phyloP scores from a whole-genome alignment of 495 filamentous ascomycete genomes.

The Podospora pseudopauciseta region DNA sequence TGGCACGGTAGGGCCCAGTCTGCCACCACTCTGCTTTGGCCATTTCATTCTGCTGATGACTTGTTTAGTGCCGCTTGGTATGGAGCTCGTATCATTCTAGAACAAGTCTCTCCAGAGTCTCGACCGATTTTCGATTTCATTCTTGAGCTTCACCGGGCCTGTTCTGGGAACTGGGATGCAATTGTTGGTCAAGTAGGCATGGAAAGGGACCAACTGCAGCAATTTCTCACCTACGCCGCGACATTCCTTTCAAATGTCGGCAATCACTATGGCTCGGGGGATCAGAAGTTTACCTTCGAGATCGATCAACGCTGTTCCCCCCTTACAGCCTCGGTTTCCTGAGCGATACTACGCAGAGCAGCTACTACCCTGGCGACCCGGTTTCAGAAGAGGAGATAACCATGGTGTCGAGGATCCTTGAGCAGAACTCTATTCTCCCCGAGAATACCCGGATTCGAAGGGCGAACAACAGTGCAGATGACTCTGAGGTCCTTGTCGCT shows the following conservation, averaged over 20 bases:
- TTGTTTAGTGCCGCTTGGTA: conserved; percentile 36
- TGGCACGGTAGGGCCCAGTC: background rate
- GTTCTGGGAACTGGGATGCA: conserved; percentile 35
- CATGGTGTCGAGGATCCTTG: conserved; percentile 18
- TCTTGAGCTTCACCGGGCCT: conserved; percentile 33
- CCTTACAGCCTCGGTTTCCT: conserved; percentile 12
- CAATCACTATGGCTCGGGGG: conserved; percentile 37
- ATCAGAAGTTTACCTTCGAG: conserved; percentile 29
- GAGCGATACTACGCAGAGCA: conserved; percentile 18
- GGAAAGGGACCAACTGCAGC: conserved; percentile 20
- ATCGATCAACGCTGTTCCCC: too few relatives aligned
- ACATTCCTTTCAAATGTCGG: conserved; percentile 37
- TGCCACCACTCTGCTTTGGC: background rate
- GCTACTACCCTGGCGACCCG: conserved; percentile 22
- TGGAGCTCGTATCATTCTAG: conserved; percentile 38
- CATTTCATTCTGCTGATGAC: background rate
- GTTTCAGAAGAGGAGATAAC: conserved; percentile 23
- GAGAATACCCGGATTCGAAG: conserved; percentile 30
- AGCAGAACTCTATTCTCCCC: conserved; percentile 18
- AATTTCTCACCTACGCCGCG: conserved; percentile 34
- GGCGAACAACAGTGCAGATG: background rate
- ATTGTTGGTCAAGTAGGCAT: conserved; percentile 9
- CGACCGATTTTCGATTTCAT: conserved; percentile 40
- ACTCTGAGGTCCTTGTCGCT: background rate
- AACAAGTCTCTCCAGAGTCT: conserved; percentile 41